Evolutionary conservation across 257 asterid species (phyloP).

Genomic region (Penstemon eatonii): DNA sequence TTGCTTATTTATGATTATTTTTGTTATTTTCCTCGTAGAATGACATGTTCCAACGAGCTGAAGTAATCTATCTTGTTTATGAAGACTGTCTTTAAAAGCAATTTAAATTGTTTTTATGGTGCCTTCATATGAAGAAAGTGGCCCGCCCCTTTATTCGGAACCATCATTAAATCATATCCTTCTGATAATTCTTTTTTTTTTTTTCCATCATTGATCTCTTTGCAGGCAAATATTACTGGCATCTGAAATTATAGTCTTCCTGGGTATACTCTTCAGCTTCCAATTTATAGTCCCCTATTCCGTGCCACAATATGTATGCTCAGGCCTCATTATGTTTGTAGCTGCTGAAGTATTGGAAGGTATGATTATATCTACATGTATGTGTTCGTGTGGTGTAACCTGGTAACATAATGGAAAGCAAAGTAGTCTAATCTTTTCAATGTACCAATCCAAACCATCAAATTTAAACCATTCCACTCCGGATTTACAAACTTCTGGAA

Average conservation of each 20-base stretch:
- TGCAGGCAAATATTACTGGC: constrained; percentile 92
- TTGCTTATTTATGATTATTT: not conserved
- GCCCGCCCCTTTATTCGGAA: not conserved
- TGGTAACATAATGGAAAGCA: no score
- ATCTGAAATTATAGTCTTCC: constrained; percentile 80
- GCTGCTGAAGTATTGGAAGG: constrained; percentile 98
- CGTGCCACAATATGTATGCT: constrained; percentile 75
- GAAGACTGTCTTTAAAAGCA: no score
- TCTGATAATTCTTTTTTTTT: constrained; percentile 14
- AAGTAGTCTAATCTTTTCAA: no score
- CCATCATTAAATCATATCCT: constrained; percentile 12
- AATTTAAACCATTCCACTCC: no score
- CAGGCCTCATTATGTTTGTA: constrained; percentile 94
- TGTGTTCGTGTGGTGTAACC: no score
- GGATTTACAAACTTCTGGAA: no score
- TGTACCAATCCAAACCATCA: no score
- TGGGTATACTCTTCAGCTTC: constrained; percentile 87
- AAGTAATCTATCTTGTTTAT: not conserved
- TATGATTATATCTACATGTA: constrained; percentile 8
- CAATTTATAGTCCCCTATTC: constrained; percentile 60
- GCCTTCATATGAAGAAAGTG: no score
- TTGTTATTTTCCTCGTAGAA: not conserved
- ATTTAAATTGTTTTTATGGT: no score
- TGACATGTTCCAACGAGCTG: not conserved
- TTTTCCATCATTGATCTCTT: not conserved